Conservation (phyloP, 2,329 filamentous ascomycete species). For the Elsinoe perseae region DNA sequence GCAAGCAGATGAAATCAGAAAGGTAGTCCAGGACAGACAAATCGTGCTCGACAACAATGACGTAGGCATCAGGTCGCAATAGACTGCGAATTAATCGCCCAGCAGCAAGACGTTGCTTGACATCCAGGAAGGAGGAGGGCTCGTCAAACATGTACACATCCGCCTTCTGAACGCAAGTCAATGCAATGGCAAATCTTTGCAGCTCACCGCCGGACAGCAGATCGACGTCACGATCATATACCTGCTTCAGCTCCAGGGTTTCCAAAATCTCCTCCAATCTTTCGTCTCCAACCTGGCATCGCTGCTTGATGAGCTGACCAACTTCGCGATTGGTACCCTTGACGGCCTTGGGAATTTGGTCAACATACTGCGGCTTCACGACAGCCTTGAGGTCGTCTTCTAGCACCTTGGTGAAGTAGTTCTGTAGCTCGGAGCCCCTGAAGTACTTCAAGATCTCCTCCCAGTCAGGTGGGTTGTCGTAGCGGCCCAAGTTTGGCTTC, state of each 20-base stretch:
- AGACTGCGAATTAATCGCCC: constrained; percentile 88
- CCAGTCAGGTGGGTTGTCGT: constrained; percentile 97
- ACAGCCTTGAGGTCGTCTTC: constrained; percentile 97
- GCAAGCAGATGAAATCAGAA: constrained; percentile 94
- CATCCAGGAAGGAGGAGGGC: constrained; percentile 97
- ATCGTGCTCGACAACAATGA: constrained; percentile 99
- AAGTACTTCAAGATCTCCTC: constrained; percentile 98
- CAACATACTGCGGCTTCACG: constrained; percentile 98
- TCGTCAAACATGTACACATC: constrained; percentile 99
- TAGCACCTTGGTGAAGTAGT: constrained; percentile 98
- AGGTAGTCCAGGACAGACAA: constrained; percentile 97
- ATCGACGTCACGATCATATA: constrained; percentile 84
- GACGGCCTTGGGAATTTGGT: constrained; percentile 92
- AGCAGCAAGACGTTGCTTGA: constrained; percentile 94
- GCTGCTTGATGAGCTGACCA: constrained; percentile 65
- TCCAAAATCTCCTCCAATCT: constrained; percentile 67
- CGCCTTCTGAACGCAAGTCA: constrained; percentile 89
- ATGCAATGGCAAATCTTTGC: constrained; percentile 94
- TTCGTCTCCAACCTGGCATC: constrained; percentile 65
- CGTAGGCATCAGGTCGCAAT: constrained; percentile 80
- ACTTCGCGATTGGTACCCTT: constrained; percentile 69
- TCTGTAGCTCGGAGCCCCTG: constrained; percentile 93
- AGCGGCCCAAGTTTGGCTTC: constrained; percentile 93
- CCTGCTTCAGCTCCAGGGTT: constrained; percentile 76
- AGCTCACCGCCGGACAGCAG: constrained; percentile 94